Percentiles rank a stretch among this genome's conserved stretches.
Evolutionary conservation across 345 rosid species (phyloP).

Genomic region (Euphorbia tirucalli): DNA sequence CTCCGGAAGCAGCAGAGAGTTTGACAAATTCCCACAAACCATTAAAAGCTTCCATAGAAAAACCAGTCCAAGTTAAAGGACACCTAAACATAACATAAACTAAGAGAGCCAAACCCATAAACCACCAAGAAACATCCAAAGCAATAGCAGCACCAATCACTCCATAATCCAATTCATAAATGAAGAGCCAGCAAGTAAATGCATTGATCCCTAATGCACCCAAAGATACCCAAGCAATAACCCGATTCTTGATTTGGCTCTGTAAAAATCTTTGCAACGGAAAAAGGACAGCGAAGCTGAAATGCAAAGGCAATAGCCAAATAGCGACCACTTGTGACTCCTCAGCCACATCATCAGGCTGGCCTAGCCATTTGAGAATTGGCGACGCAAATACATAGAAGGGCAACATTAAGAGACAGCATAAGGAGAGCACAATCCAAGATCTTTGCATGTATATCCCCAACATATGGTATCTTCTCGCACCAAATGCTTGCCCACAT

Average conservation of each 20-base stretch:
- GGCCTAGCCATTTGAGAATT: slow-evolving; percentile 52
- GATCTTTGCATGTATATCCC: slow-evolving; percentile 74
- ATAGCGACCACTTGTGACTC: slow-evolving; percentile 41
- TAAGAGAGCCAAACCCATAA: slow-evolving; percentile 32
- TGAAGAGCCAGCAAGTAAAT: slow-evolving; percentile 51
- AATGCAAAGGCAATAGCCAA: slow-evolving; percentile 61
- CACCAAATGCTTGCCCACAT: slow-evolving; percentile 82
- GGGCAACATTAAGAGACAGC: slow-evolving; percentile 49
- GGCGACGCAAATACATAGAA: slow-evolving; percentile 56
- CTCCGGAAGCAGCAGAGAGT: slow-evolving; percentile 65
- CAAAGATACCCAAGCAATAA: slow-evolving; percentile 41
- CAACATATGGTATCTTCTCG: slow-evolving; percentile 49
- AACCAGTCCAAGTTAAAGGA: slow-evolving; percentile 63
- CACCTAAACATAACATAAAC: slow-evolving; percentile 45
- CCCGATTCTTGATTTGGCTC: slow-evolving; percentile 51
- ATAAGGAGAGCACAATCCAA: slow-evolving; percentile 51
- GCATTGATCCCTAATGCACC: slow-evolving; percentile 39
- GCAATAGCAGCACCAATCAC: slow-evolving; percentile 51
- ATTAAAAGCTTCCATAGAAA: slow-evolving; percentile 49
- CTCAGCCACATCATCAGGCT: slow-evolving; percentile 68
- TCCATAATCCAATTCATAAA: slow-evolving; percentile 41
- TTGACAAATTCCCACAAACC: slow-evolving; percentile 58
- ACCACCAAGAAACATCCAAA: slow-evolving; percentile 62
- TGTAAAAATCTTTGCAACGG: slow-evolving; percentile 66
- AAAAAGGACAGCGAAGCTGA: slow-evolving; percentile 52